phyloP scores from a whole-genome alignment of 164 flowering plant species.

The Vitis labrusca region DNA sequence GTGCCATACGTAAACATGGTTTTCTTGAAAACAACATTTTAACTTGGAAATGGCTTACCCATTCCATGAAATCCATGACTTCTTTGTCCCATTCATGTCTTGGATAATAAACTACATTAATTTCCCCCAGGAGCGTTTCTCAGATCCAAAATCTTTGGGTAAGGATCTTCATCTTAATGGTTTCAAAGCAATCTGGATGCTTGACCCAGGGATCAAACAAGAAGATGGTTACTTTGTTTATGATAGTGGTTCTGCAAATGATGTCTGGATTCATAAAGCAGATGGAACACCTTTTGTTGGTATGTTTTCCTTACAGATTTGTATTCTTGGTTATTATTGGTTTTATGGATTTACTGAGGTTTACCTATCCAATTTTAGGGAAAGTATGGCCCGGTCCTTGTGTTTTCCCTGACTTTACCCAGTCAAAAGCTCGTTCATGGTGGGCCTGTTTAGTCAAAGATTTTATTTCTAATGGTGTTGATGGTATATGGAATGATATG shows the following conservation, averaged over 20 bases:
- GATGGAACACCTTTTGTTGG: constrained; percentile 84
- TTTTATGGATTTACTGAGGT: background rate
- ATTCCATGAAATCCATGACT: background rate
- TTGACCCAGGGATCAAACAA: constrained; percentile 88
- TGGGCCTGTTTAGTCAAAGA: constrained; percentile 89
- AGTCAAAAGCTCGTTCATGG: constrained; percentile 80
- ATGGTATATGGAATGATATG: constrained; percentile 99
- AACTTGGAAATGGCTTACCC: background rate
- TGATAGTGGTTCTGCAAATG: constrained; percentile 75
- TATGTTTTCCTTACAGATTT: constrained; percentile 21
- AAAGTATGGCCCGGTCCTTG: constrained; percentile 98
- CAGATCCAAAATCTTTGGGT: constrained; percentile 72
- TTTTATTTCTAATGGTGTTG: constrained; percentile 83
- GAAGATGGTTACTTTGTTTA: constrained; percentile 83
- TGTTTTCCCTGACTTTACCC: constrained; percentile 93
- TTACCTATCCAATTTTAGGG: constrained; percentile 42
- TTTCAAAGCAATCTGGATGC: constrained; percentile 98
- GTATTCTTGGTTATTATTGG: background rate
- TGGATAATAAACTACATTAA: background rate
- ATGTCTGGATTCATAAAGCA: constrained; percentile 71
- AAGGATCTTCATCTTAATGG: constrained; percentile 69
- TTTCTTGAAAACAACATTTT: too few relatives aligned
- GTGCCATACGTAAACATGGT: too few relatives aligned
- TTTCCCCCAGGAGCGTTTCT: constrained; percentile 59
- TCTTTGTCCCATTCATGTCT: background rate